These are phyloP conservation scores for Aspergillus ustus DNA, from an alignment of 2,329 filamentous ascomycete species.

Conservation along the genomic window DNA sequence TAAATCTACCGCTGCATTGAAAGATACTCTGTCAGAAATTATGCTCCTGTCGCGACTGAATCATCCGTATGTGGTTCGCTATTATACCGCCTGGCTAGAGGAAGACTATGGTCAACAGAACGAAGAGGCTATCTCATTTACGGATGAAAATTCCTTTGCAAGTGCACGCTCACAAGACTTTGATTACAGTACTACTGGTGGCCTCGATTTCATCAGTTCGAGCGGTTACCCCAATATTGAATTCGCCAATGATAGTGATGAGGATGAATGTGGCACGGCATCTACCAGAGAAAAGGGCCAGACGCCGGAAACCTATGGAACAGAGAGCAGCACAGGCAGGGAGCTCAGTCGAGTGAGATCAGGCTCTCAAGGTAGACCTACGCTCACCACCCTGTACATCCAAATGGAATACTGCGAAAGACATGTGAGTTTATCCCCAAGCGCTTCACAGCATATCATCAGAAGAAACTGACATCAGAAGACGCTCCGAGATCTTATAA, in stretches of 20 bases:
- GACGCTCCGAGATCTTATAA: conserved; percentile 88
- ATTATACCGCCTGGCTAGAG: conserved; percentile 95
- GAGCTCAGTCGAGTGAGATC: conserved; percentile 50
- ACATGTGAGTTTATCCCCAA: conserved; percentile 58
- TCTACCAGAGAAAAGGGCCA: conserved; percentile 39
- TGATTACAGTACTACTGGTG: conserved; percentile 74
- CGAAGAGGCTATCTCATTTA: conserved; percentile 50
- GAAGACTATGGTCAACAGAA: conserved; percentile 55
- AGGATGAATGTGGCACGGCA: conserved; percentile 45
- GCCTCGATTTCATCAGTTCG: conserved; percentile 91
- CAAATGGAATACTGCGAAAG: conserved; percentile 99
- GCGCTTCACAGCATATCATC: neutral
- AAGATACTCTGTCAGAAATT: conserved; percentile 77
- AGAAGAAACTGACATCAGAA: conserved; percentile 32
- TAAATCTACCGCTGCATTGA: conserved; percentile 67
- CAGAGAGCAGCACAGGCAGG: conserved; percentile 33
- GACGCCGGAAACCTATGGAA: conserved; percentile 29
- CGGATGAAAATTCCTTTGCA: conserved; percentile 58
- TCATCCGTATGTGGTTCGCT: conserved; percentile 84
- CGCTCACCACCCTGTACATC: conserved; percentile 84
- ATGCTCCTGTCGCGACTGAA: conserved; percentile 89
- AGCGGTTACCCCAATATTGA: conserved; percentile 76
- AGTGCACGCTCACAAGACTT: conserved; percentile 50
- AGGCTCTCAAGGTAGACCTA: conserved; percentile 56
- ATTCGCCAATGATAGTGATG: conserved; percentile 65